Evolutionary conservation across 2,329 filamentous ascomycete genomes (phyloP), one percentile per base, ranked within the genome.

Genomic region (Phoma sp.): DNA sequence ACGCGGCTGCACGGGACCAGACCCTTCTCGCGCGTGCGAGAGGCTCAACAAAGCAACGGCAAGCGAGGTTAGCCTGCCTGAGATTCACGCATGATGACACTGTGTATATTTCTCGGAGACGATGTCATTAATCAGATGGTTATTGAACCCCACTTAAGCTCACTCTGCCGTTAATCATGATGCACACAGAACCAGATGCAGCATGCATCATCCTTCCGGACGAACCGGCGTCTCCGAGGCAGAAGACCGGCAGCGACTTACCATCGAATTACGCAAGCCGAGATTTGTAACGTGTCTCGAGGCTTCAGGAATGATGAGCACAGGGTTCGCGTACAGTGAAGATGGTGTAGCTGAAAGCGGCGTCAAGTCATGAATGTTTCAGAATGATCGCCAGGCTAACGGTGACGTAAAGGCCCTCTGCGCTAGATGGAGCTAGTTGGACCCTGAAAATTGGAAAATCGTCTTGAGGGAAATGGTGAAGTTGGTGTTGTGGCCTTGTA

Each of bases 351-450:
- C 56, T 51, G 61, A 53, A 58, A 59, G 56, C 63, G 53, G 61
- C 58, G 54, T 27, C 29, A 29, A 32, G 30, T 41, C 32, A 25
- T 52, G 43, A 10, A 45, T 64, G 65, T 65, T 62, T 64, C 62
- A 64, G 47, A 39, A 52, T 30, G 52, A 37, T 38, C 37, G 22
- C 33, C 10, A n/a, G 29, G 29, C 29, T 7, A 7, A 11, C 50
- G 32, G 52, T 67, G 65, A 67, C 65, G 65, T 66, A 66, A 58
- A 29, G 42, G 32, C n/a, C 22, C 18, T 39, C 22, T 23, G 29
- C 46, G 52, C 55, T 52, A 58, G 36, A 25, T 37, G 45, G n/a
- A 22, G 22, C 43, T 46, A 37, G 47, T 54, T 35, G 10, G 47
- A 51, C 58, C 60, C 53, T 66, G 52, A 44, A 50, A 49, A 40